These are phyloP conservation scores for Stereocaulon alpinum DNA, from an alignment of 495 filamentous ascomycete species.

Conservation along the genomic window DNA sequence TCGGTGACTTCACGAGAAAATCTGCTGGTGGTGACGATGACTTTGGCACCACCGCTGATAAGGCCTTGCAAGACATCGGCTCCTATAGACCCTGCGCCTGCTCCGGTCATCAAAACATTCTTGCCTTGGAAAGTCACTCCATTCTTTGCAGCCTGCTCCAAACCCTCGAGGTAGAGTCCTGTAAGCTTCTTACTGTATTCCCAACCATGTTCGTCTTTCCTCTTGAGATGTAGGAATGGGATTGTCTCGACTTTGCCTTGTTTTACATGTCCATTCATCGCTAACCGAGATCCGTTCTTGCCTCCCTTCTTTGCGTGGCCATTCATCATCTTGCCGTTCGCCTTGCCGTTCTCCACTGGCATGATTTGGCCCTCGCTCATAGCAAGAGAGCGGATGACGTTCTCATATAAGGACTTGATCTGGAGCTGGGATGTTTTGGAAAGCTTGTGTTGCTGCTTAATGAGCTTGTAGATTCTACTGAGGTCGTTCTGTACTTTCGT, in stretches of 20 bases:
- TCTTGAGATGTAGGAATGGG: constrained; percentile 93
- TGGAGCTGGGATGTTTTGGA: constrained; percentile 90
- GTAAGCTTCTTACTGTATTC: constrained; percentile 99
- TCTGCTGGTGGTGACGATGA: constrained; percentile 89
- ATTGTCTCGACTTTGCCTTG: constrained; percentile 92
- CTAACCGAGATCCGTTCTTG: constrained; percentile 42
- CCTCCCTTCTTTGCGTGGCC: constrained; percentile 54
- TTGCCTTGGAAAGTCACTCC: constrained; percentile 91
- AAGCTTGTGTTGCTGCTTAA: constrained; percentile 91
- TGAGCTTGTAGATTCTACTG: constrained; percentile 88
- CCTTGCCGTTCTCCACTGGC: constrained; percentile 59
- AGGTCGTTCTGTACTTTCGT: constrained; percentile 97
- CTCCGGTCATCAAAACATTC: constrained; percentile 96
- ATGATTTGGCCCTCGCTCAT: constrained; percentile 99
- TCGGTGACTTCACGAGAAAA: constrained; percentile 97
- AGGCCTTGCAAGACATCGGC: constrained; percentile 96
- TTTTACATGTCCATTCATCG: constrained; percentile 45
- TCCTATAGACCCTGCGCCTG: constrained; percentile 94
- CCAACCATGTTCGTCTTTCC: constrained; percentile 90
- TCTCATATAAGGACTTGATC: constrained; percentile 87
- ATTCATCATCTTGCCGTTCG: constrained; percentile 44
- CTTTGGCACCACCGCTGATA: constrained; percentile 92
- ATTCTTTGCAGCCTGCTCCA: constrained; percentile 75
- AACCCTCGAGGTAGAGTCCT: constrained; percentile 77
- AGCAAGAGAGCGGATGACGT: constrained; percentile 79